Evolutionary conservation across 768 basidiomycete species (phyloP), one percentile per base, ranked within the genome.

Genomic region (Podaxis sp.): DNA sequence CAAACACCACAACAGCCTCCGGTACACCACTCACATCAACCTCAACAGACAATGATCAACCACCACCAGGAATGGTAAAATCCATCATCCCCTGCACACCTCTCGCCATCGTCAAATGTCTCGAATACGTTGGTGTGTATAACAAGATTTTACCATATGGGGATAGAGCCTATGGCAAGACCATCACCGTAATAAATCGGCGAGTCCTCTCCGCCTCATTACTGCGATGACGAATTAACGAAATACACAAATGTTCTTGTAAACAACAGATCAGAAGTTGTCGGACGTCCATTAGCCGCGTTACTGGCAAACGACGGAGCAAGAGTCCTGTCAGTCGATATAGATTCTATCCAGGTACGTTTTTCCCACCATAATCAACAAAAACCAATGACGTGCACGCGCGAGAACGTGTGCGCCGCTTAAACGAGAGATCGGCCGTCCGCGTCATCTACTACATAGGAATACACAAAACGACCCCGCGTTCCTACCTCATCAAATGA

Each of bases 71-170:
- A 24, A 89, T 88, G 60, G 93, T 97, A 70, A 99, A 99, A 76
- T 96, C 95, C 3, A 93, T 99, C 70, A 84, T 99, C 38, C 97
- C 97, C 0, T 99, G 97, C 75, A 99, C 97, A 4, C 96, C 97
- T 0, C 84, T 99, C 11, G 97, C 95, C 2, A 90, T 98, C 70
- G 96, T 99, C 66, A 99, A 99, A 76, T 92, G 88, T 64, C 81
- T 99, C 24, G 97, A 99, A 72, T 83, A 88, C 71, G 81, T 90
- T 46, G 91, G 95, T 10, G 94, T 99, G 13, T 99, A 99, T 80
- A 98, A 98, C 78, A 88, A 77, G 66, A 83, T 98, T 67, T 82
- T 99, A 15, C 87, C 90, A 0, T 98, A 97, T 73, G 97, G 97
- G 37, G 95, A 98, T 74, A 85, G 96, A 36, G 96, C 95, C 7